Evolutionary conservation across 192 early-diverging fungal genomes (phyloP).

Genomic region (Coemansia sp.): DNA sequence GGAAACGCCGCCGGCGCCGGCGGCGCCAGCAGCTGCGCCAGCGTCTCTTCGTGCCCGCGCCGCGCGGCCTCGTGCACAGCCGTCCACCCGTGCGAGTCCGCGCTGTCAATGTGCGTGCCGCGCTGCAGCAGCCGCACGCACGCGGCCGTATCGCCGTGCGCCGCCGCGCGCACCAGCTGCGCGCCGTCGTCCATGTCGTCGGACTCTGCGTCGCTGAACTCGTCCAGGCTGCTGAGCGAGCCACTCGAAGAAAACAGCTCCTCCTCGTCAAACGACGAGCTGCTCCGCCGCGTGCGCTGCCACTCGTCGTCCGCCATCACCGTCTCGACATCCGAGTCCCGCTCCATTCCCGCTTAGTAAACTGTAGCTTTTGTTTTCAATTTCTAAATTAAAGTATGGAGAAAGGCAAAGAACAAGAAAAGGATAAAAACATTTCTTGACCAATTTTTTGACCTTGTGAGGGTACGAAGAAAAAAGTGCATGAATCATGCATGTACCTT

Average conservation of each 20-base stretch:
- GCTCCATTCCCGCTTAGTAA: slow-evolving; percentile 23
- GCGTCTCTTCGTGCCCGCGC: slow-evolving; percentile 21
- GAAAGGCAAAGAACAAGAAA: too few species aligned
- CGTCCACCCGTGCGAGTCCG: slow-evolving; percentile 38
- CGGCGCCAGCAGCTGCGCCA: slow-evolving; percentile 34
- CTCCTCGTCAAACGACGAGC: slow-evolving; percentile 36
- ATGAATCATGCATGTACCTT: too few species aligned
- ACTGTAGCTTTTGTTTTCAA: too few species aligned
- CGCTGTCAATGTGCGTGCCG: slow-evolving; percentile 27
- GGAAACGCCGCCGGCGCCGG: slow-evolving; percentile 34
- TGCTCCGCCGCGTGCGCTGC: slow-evolving; percentile 15
- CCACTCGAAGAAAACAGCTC: slow-evolving; percentile 47
- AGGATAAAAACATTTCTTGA: too few species aligned
- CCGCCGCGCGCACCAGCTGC: slow-evolving; percentile 45
- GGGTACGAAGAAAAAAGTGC: too few species aligned
- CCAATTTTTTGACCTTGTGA: too few species aligned
- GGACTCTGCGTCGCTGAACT: slow-evolving; percentile 38
- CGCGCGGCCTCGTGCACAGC: slow-evolving; percentile 42
- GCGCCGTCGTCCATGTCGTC: slow-evolving; percentile 2
- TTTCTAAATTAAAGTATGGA: too few species aligned
- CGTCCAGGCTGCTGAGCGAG: slow-evolving; percentile 46
- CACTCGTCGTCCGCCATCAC: slow-evolving; percentile 44
- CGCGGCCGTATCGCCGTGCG: slow-evolving; percentile 26
- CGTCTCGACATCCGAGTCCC: slow-evolving; percentile 44
- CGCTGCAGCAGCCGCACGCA: slow-evolving; percentile 43